These are phyloP conservation scores for Basidioascus undulatus DNA, from an alignment of 768 basidiomycete genomes.

Conservation along the genomic window DNA sequence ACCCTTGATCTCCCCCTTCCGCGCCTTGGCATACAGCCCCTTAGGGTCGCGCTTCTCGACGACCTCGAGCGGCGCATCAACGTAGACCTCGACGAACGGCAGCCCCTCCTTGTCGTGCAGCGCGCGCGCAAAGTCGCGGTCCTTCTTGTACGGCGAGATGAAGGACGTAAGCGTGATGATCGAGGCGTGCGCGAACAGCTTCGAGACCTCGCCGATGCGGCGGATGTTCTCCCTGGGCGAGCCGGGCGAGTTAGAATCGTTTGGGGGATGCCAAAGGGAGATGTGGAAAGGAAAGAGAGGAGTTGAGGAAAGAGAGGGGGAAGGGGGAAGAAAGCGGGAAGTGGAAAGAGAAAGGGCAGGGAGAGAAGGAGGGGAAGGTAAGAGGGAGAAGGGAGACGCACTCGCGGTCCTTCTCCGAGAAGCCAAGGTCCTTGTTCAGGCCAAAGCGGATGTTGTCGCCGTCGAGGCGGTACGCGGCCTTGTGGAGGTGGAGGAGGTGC, in stretches of 20 bases:
- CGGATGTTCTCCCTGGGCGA: slow-evolving; percentile 95
- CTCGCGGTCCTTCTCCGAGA: slow-evolving; percentile 74
- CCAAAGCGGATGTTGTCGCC: slow-evolving; percentile 93
- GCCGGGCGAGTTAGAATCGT: neutral
- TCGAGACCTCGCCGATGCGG: slow-evolving; percentile 89
- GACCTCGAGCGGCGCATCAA: slow-evolving; percentile 70
- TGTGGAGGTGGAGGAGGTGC: slow-evolving; percentile 62
- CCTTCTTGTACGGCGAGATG: slow-evolving; percentile 87
- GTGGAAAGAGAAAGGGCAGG: no score
- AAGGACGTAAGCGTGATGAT: slow-evolving; percentile 81
- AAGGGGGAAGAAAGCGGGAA: neutral
- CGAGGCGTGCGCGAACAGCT: slow-evolving; percentile 70
- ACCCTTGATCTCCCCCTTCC: slow-evolving; percentile 92
- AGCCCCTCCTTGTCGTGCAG: slow-evolving; percentile 50
- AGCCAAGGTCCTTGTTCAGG: slow-evolving; percentile 86
- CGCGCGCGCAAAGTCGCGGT: slow-evolving; percentile 56
- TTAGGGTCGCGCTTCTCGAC: slow-evolving; percentile 90
- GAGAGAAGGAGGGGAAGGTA: no score
- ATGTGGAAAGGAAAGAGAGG: neutral
- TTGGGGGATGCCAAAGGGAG: neutral
- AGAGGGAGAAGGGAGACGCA: no score
- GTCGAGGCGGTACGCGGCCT: slow-evolving; percentile 75
- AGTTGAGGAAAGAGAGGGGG: neutral
- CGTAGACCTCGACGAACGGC: slow-evolving; percentile 70
- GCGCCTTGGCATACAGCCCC: slow-evolving; percentile 87